Evolutionary conservation across 108 stramenopile species (phyloP), one percentile per base, ranked within the genome.

Genomic region (Cyclotella sp.): DNA sequence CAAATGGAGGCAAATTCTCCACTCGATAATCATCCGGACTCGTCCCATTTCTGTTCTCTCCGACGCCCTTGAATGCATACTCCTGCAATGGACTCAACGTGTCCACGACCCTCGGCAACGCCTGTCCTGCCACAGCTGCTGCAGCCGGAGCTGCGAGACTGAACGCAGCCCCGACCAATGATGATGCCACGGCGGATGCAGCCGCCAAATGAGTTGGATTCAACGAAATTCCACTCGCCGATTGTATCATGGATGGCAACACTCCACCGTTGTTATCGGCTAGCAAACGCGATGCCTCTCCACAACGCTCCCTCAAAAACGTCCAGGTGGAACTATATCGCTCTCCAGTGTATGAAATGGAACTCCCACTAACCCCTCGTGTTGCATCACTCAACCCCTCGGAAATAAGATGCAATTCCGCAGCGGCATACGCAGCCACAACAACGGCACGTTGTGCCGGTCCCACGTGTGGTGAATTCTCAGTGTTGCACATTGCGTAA

Each of bases 381-480:
- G 47, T 30, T 19, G 75, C 59, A 19, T 54, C 62, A 22, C 81
- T 78, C 18, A 68, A 70, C 34, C 84, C 88, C 21, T 88, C 79
- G 46, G 88, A 79, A 49, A 96, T 67, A 24, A 96, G 62, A 72
- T 92, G 91, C 69, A 96, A 68, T 74, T 96, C 95, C 0, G 95
- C 88, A 0, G 95, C 81, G 7, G 90, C 85, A 61, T 93, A 96
- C 3, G 91, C 81, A 22, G 80, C 89, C 0, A 92, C 88, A 51
- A 96, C 72, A 7, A 77, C 86, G 11, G 91, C 75, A 30, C 89
- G 39, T 14, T 83, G 73, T 27, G 66, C 68, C 39, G 45, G 59
- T 73, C 61, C 76, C 26, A 24, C 10, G 11, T 42, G 11, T 0
- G 29, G 51, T 9, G 27, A 3, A 22, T 45, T 59, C 22, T 63